These are phyloP conservation scores for Blechomonas ayalai DNA, from an alignment of 208 protist genomes.

Conservation along the genomic window DNA sequence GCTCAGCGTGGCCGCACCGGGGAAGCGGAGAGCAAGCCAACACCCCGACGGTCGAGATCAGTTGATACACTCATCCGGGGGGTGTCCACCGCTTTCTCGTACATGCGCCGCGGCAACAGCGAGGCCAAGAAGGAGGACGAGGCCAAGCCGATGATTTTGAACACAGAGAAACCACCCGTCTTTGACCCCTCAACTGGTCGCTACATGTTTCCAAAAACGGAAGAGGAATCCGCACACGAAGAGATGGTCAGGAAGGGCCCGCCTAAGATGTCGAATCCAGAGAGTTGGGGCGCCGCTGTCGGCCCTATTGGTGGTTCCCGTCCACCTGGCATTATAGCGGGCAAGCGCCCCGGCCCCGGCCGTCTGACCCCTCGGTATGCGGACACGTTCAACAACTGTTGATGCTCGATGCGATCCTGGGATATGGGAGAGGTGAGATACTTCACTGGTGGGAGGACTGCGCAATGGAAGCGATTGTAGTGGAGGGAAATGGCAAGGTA, in stretches of 20 bases:
- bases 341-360: no score
- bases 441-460: no score
- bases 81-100: no score
- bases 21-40: constrained; percentile 2
- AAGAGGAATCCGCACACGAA: constrained; percentile 70
- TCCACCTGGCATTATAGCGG: no score
- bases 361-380: no score
- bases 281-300: no score
- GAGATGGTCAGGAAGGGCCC: constrained; percentile 60
- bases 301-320: no score
- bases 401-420: no score
- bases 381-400: no score
- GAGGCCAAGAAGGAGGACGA: constrained; percentile 42
- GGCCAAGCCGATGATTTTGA: constrained; percentile 82
- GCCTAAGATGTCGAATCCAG: constrained; percentile 48
- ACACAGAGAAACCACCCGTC: constrained; percentile 67
- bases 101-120: constrained; percentile 26
- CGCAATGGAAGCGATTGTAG: no score
- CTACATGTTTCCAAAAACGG: constrained; percentile 75
- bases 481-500: no score
- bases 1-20: background rate
- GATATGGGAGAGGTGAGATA: no score
- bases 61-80: constrained; percentile 21
- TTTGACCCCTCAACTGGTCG: constrained; percentile 69
- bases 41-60: constrained; percentile 22